A percentile compares a stretch with the other conserved stretches of the same genome.
phyloP scores from a whole-genome alignment of 345 rosid genomes.

The Arabidopsis thaliana region DNA sequence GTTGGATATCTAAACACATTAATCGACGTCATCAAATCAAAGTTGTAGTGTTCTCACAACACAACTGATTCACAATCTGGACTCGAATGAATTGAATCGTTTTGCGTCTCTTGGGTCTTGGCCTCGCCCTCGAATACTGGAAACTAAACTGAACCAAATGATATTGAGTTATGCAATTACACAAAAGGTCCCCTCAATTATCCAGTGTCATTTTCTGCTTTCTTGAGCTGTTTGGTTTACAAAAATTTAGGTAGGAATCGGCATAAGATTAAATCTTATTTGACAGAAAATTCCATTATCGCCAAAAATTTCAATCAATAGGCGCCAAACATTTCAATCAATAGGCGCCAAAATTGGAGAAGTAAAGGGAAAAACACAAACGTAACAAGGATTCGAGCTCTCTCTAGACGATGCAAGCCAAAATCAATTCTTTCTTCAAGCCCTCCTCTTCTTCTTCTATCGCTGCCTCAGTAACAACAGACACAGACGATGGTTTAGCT shows the following conservation, averaged over 20 bases:
- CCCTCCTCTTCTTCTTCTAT: conserved; percentile 42
- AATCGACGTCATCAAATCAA: conserved; percentile 18
- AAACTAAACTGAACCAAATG: background rate
- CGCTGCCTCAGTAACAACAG: conserved; percentile 21
- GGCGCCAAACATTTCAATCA: conserved; percentile 6
- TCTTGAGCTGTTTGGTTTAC: too few relatives aligned
- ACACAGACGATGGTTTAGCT: conserved; percentile 48
- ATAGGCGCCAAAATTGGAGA: conserved; percentile 33
- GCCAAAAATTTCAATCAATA: conserved; percentile 1
- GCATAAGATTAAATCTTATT: background rate
- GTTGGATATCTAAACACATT: conserved; percentile 28
- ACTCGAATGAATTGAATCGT: background rate
- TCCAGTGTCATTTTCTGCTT: background rate
- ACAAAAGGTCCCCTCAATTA: background rate
- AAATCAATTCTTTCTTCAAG: conserved; percentile 80
- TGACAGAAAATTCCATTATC: background rate
- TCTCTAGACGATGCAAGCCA: conserved; percentile 59
- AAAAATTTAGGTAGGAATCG: background rate
- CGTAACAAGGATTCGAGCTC: background rate
- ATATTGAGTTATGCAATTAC: background rate
- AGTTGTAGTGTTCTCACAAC: conserved; percentile 20
- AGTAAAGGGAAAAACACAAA: background rate
- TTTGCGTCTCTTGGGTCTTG: background rate
- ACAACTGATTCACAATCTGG: conserved; percentile 3
- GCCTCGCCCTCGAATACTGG: background rate